Conservation (phyloP, 208 protist genomes). For the Histomonas meleagridis region DNA sequence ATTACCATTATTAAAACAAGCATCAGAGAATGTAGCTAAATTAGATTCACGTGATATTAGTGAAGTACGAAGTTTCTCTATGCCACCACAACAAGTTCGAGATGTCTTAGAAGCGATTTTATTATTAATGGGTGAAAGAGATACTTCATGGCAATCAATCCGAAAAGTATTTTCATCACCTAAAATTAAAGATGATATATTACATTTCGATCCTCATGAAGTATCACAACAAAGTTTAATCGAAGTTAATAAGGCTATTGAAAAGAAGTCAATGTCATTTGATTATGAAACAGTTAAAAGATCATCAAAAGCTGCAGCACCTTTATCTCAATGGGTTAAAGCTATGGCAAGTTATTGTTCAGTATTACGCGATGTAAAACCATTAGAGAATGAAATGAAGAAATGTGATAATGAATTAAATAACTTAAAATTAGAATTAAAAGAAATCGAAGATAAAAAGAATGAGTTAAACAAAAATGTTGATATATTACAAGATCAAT, state of each 20-base stretch:
- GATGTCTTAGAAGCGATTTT: constrained; percentile 13
- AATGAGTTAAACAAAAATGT: neutral
- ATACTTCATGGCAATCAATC: neutral
- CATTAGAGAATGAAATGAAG: neutral
- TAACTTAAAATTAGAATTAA: neutral
- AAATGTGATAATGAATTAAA: neutral
- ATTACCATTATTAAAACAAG: neutral
- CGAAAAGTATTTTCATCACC: neutral
- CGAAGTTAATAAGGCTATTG: neutral
- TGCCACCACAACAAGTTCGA: neutral
- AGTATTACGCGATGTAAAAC: neutral
- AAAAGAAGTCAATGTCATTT: neutral
- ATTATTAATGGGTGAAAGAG: neutral
- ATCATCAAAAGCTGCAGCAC: constrained; percentile 17
- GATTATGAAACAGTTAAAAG: neutral
- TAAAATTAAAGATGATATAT: neutral
- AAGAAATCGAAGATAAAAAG: neutral
- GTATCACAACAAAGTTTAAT: neutral
- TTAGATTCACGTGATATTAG: neutral
- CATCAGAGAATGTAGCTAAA: constrained; percentile 21
- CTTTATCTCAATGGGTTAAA: constrained; percentile 29
- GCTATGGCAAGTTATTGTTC: constrained; percentile 6
- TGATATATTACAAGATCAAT: neutral
- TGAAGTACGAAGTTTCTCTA: neutral
- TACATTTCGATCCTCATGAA: neutral